These are phyloP conservation scores for Fraxinus paxiana DNA, from an alignment of 305 asterid species.

Conservation along the genomic window DNA sequence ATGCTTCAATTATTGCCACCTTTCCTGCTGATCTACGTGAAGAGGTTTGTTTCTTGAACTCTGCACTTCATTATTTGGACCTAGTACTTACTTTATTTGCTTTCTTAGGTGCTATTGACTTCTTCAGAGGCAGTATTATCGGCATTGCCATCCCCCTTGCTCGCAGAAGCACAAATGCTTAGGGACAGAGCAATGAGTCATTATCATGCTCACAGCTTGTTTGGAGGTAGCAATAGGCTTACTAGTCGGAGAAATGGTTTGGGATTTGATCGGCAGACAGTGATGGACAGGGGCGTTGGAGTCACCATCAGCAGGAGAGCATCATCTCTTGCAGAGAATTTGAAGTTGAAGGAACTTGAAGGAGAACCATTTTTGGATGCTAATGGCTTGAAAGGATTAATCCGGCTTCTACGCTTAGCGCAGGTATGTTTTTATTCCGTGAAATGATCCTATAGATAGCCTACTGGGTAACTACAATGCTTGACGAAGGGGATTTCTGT, in stretches of 20 bases:
- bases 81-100: conserved; percentile 18
- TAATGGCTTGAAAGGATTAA: conserved; percentile 80
- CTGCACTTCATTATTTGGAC: background rate
- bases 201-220: conserved; percentile 97
- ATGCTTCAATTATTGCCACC: conserved; percentile 98
- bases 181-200: conserved; percentile 99
- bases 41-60: conserved; percentile 60
- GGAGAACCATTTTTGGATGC: conserved; percentile 97
- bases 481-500: conserved; percentile 8
- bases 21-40: conserved; percentile 99
- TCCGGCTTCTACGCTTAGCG: conserved; percentile 80
- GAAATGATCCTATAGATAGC: background rate
- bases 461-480: conserved; percentile 2
- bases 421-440: conserved; percentile 50
- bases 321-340: conserved; percentile 65
- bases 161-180: conserved; percentile 99
- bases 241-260: conserved; percentile 68
- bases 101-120: conserved; percentile 81
- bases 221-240: conserved; percentile 89
- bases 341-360: conserved; percentile 89
- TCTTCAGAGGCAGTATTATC: conserved; percentile 96
- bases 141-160: conserved; percentile 95
- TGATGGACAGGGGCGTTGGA: conserved; percentile 95
- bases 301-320: conserved; percentile 77
- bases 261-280: conserved; percentile 82